Base-by-base conservation (phyloP, 441 rosid species). In the Populus hybrid region DNA sequence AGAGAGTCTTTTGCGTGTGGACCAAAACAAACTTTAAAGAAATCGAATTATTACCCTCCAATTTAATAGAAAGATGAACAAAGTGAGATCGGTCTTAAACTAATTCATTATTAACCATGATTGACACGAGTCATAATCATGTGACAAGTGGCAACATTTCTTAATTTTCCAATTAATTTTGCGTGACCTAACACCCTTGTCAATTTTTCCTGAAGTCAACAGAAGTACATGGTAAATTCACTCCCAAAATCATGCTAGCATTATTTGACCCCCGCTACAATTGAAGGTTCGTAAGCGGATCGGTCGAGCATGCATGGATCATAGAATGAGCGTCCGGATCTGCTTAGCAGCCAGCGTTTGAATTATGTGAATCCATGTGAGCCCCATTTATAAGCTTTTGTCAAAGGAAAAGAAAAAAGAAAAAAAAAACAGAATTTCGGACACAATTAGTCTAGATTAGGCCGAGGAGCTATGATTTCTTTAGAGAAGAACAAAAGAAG, bases 1-100 rank as follows among this genome's bases (percentile, higher is more conserved):
- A 40, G 50, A 24, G 57, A 65, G 71, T 75, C 64, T 20, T 75
- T 65, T 38, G 14, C 72, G 42, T 75, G 78, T 67, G 78, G 78
- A 67, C 71, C 64, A 3, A 1, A 21, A 28, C 69, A 26, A 35
- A 20, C 11, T 66, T 24, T 9, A 26, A 40, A 10, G 23, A 18
- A 36, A 64, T 63, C 23, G 6, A n/a, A 16, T 16, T 50, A 26
- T 66, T 66, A 66, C 69, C 69, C n/a, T 32, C 34, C 18, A 26
- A 28, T 26, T 20, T 30, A 68, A 68, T 68, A 26, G 34, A 68
- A 68, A 32, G 70, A 1, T 38, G 10, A 67, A 14, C 64, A 14
- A 24, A 2, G 59, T 24, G 63, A 23, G 18, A 46, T 71, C 1
- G 20, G 14, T 24, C 42, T 8, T 14, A 26, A 14, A 9, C 57